Percentiles rank a stretch among this genome's conserved stretches.
Evolutionary conservation across 768 basidiomycete genomes (phyloP).

Genomic region (Leccinum rimulosum): DNA sequence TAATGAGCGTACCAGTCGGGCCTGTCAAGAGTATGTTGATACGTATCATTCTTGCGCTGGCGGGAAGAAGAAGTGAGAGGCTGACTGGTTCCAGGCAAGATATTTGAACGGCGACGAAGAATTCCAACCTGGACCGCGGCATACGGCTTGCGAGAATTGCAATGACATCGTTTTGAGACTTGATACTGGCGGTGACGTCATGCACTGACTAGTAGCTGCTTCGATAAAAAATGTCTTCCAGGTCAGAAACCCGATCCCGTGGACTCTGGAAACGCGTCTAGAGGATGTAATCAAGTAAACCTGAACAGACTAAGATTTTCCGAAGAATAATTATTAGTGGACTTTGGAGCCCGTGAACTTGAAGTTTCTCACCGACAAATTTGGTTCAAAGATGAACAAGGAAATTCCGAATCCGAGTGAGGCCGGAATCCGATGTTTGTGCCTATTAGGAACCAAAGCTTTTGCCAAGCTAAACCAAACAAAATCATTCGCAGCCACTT

Average conservation of each 20-base stretch:
- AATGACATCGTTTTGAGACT: background rate
- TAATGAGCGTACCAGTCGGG: constrained; percentile 17
- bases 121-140: constrained; percentile 4
- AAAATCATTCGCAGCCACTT: constrained; percentile 15
- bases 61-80: background rate
- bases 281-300: background rate
- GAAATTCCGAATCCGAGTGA: background rate
- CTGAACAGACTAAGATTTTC: background rate
- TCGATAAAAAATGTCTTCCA: background rate
- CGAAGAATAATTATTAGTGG: background rate
- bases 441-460: constrained; percentile 24
- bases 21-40: constrained; percentile 19
- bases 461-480: constrained; percentile 24
- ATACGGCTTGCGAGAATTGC: background rate
- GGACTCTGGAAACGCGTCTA: background rate
- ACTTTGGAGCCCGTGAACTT: background rate
- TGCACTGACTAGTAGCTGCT: background rate
- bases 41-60: constrained; percentile 4
- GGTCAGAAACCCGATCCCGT: background rate
- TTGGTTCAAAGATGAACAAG: background rate
- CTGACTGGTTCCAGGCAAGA: background rate
- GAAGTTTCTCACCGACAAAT: background rate
- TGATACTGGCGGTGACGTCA: background rate
- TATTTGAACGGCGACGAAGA: background rate
- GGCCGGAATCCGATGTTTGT: constrained; percentile 18